A percentile compares a stretch with the other conserved stretches of the same genome.
Conservation (phyloP, 2,329 filamentous ascomycete species). For the Penicillium sp. region DNA sequence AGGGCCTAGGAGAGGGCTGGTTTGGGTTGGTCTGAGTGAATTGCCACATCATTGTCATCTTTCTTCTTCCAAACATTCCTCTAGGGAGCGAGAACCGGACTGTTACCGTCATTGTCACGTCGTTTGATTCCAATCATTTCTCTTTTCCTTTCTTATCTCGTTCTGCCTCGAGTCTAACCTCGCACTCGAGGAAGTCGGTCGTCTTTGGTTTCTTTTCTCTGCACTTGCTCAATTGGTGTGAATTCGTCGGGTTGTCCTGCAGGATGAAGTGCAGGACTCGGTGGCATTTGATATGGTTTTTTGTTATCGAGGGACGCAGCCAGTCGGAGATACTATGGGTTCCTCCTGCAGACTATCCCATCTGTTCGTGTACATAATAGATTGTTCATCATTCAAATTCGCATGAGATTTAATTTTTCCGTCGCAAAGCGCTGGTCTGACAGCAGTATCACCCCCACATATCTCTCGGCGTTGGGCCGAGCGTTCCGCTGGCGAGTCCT, state of each 20-base stretch:
- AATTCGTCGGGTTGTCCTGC: neutral
- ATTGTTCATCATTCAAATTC: neutral
- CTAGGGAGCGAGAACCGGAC: conserved; percentile 20
- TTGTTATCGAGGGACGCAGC: neutral
- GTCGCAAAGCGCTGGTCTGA: neutral
- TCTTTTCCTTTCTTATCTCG: conserved; percentile 2
- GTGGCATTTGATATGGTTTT: neutral
- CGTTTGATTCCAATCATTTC: conserved; percentile 8
- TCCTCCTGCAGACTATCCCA: neutral
- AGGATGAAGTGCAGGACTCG: neutral
- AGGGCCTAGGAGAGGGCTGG: neutral
- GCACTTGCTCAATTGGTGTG: neutral
- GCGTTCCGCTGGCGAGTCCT: neutral
- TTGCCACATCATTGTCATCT: conserved; percentile 2
- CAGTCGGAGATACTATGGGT: neutral
- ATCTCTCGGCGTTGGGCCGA: neutral
- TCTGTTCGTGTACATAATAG: conserved; percentile 6
- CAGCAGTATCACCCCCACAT: neutral
- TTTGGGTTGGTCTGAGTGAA: neutral
- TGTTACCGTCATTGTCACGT: conserved; percentile 15
- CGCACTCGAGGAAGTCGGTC: conserved; percentile 1
- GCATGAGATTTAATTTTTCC: neutral
- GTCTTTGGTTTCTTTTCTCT: neutral
- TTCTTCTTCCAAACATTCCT: conserved; percentile 14
- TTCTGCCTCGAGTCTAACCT: conserved; percentile 2